Evolutionary conservation across 2,329 filamentous ascomycete genomes (phyloP).

Genomic region (Talaromyces sp.): DNA sequence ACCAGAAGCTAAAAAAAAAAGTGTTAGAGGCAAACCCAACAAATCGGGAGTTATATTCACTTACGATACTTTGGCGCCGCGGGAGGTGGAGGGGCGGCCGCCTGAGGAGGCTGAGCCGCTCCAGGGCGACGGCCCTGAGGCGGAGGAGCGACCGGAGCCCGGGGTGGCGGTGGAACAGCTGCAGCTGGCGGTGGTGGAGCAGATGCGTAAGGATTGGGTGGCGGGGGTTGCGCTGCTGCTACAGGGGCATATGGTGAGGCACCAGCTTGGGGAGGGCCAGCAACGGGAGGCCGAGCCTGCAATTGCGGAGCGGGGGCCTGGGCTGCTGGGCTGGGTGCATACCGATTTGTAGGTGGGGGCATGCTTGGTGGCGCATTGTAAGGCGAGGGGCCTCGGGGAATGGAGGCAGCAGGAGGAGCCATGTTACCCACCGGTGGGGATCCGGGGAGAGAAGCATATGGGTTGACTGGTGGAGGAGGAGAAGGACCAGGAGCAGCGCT

Average conservation of each 20-base stretch:
- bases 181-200: slow-evolving; percentile 1
- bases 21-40: slow-evolving; percentile 7
- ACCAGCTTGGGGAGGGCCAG: slow-evolving; percentile 48
- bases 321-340: slow-evolving; percentile 68
- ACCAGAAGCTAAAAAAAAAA: slow-evolving; percentile 60
- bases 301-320: slow-evolving; percentile 54
- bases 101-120: slow-evolving; percentile 53
- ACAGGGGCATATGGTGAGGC: slow-evolving; percentile 63
- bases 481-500: slow-evolving; percentile 68
- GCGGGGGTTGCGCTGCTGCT: slow-evolving; percentile 38
- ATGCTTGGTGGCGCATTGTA: slow-evolving; percentile 78
- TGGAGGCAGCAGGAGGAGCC: slow-evolving; percentile 51
- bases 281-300: slow-evolving; percentile 51
- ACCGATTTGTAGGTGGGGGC: slow-evolving; percentile 72
- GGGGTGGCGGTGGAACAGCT: slow-evolving; percentile 16
- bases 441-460: slow-evolving; percentile 43
- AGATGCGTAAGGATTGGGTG: slow-evolving; percentile 44
- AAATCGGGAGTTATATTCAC: slow-evolving; percentile 29
- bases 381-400: slow-evolving; percentile 77
- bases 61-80: slow-evolving; percentile 69
- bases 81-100: slow-evolving; percentile 47
- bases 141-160: slow-evolving; percentile 38
- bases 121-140: slow-evolving; percentile 49
- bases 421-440: slow-evolving; percentile 48
- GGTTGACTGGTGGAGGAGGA: slow-evolving; percentile 43